Evolutionary conservation across 2,329 filamentous ascomycete genomes (phyloP).

Genomic region (Monosporascus sp.): DNA sequence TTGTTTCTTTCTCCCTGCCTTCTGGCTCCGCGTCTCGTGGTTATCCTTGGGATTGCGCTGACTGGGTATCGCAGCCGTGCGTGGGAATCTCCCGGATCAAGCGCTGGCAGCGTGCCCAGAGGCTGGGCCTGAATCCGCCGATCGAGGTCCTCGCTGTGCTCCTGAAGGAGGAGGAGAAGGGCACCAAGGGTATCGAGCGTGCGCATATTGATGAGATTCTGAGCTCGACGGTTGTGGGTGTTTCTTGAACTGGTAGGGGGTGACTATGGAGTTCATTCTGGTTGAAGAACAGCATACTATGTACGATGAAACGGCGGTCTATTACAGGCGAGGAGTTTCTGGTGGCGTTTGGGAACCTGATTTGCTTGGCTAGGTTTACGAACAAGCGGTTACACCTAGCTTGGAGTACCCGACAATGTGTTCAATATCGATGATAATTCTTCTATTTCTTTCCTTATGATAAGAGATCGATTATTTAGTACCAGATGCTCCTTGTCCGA

Average conservation of each 20-base stretch:
- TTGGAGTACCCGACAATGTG: background rate
- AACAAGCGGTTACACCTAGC: background rate
- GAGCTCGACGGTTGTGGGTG: slow-evolving; percentile 41
- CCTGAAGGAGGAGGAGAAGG: slow-evolving; percentile 61
- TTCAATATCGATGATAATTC: background rate
- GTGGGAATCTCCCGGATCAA: slow-evolving; percentile 77
- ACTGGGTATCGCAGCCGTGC: slow-evolving; percentile 59
- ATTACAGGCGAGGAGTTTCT: background rate
- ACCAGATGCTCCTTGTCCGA: slow-evolving; percentile 91
- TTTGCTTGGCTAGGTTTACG: background rate
- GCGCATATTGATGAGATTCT: slow-evolving; percentile 71
- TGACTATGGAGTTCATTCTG: background rate
- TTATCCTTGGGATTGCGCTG: background rate
- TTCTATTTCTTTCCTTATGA: background rate
- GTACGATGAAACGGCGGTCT: background rate
- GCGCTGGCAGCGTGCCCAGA: slow-evolving; percentile 83
- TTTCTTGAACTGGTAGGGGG: slow-evolving; percentile 12
- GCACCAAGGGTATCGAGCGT: slow-evolving; percentile 50
- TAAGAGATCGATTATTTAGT: slow-evolving; percentile 42
- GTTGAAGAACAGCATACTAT: background rate
- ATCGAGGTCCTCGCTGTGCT: slow-evolving; percentile 86
- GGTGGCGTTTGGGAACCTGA: background rate
- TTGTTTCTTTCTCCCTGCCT: background rate
- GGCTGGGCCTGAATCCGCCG: slow-evolving; percentile 78
- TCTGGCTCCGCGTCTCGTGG: background rate